Percentiles rank a stretch among this genome's conserved stretches.
Evolutionary conservation across 768 basidiomycete species (phyloP).

Genomic region (Boletus reticulatus): DNA sequence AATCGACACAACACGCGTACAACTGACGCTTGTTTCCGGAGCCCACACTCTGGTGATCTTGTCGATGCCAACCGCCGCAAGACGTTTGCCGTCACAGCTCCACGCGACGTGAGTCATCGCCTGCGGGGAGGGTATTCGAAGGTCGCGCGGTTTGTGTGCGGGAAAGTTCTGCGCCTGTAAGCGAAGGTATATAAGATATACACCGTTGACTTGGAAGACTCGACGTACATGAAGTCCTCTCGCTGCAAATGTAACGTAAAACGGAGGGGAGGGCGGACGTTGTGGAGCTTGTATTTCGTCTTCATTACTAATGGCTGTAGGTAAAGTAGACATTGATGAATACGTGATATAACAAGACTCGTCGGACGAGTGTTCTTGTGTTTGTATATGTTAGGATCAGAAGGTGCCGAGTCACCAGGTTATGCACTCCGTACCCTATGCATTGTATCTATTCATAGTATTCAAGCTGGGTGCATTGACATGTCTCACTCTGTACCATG

Average conservation of each 20-base stretch:
- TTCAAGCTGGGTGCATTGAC: conserved; percentile 29
- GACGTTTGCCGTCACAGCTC: conserved; percentile 80
- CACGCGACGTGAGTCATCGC: conserved; percentile 76
- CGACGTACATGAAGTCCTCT: conserved; percentile 67
- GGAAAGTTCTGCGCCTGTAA: conserved; percentile 73
- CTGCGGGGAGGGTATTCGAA: conserved; percentile 61
- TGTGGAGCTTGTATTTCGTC: conserved; percentile 57
- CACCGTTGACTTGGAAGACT: conserved; percentile 8
- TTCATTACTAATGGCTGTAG: conserved; percentile 37
- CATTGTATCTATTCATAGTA: not conserved
- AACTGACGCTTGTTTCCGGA: conserved; percentile 72
- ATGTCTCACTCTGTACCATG: conserved; percentile 31
- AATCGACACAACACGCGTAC: not conserved
- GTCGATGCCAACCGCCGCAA: conserved; percentile 82
- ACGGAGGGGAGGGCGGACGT: conserved; percentile 69
- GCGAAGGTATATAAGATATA: conserved; percentile 8
- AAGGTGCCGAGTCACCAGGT: not conserved
- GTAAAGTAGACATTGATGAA: conserved; percentile 24
- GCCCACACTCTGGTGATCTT: conserved; percentile 74
- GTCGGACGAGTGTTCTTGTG: conserved; percentile 2
- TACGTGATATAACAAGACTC: not conserved
- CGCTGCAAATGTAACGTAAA: conserved; percentile 65
- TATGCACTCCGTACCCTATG: not conserved
- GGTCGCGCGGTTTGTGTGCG: conserved; percentile 75
- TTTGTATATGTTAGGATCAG: conserved; percentile 27